Evolutionary conservation across 768 basidiomycete genomes (phyloP).

Genomic region (Hericium rajendrae): DNA sequence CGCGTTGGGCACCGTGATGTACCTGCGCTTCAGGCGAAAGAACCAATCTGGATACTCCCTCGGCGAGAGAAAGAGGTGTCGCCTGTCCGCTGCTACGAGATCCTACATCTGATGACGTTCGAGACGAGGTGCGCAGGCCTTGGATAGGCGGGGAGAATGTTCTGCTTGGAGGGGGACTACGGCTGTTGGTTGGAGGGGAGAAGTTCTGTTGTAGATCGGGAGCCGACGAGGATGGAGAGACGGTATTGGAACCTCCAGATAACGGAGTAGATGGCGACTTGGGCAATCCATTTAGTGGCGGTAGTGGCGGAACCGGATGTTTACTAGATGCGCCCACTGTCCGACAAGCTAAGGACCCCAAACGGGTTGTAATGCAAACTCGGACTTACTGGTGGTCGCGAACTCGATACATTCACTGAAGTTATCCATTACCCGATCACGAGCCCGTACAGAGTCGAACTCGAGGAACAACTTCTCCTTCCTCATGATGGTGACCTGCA

Average conservation of each 20-base stretch:
- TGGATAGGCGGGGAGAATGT: constrained; percentile 11
- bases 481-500: constrained; percentile 77
- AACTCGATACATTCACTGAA: constrained; percentile 82
- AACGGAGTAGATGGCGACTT: not conserved
- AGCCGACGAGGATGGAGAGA: constrained; percentile 12
- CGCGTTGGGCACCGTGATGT: constrained; percentile 16
- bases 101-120: constrained; percentile 1
- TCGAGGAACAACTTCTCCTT: constrained; percentile 76
- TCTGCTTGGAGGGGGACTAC: constrained; percentile 17
- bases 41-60: constrained; percentile 16
- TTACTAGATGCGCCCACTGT: constrained; percentile 33
- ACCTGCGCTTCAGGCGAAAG: constrained; percentile 22
- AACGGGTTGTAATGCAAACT: not conserved
- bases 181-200: constrained; percentile 1
- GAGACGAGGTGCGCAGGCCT: not conserved
- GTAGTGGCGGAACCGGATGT: constrained; percentile 60
- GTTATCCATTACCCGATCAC: constrained; percentile 58
- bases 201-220: constrained; percentile 8
- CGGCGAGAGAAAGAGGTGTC: constrained; percentile 7
- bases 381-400: constrained; percentile 55
- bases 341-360: not conserved
- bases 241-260: not conserved
- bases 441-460: constrained; percentile 42
- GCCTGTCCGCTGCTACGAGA: constrained; percentile 6
- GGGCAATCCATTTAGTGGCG: constrained; percentile 27